These are phyloP conservation scores for Globisporangium takayamanum DNA, from an alignment of 352 stramenopile species.

Conservation along the genomic window DNA sequence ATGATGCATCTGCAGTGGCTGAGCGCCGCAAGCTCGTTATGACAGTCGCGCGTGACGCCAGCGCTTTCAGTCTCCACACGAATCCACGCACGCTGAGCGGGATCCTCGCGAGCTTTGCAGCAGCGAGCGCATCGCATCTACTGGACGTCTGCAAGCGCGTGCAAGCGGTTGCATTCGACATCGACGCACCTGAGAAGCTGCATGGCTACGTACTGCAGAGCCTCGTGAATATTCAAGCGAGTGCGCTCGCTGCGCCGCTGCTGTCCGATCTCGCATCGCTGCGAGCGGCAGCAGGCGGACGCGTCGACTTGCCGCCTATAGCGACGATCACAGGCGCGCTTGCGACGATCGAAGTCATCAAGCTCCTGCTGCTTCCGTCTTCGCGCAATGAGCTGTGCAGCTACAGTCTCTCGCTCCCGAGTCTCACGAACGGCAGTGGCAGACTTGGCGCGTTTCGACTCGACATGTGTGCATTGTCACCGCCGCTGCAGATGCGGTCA, in stretches of 20 bases:
- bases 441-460: slow-evolving; percentile 7
- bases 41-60: background rate
- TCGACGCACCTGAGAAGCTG: slow-evolving; percentile 5
- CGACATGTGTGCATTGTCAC: background rate
- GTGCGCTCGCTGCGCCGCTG: background rate
- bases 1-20: background rate
- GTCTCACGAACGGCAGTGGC: slow-evolving; percentile 6
- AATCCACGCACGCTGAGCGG: slow-evolving; percentile 10
- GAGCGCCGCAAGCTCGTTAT: slow-evolving; percentile 4
- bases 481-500: slow-evolving; percentile 16
- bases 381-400: slow-evolving; percentile 2
- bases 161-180: slow-evolving; percentile 9
- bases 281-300: slow-evolving; percentile 10
- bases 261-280: slow-evolving; percentile 17
- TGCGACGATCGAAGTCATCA: slow-evolving; percentile 23
- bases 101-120: slow-evolving; percentile 16
- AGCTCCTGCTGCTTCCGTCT: slow-evolving; percentile 1
- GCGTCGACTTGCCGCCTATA: slow-evolving; percentile 12
- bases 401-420: slow-evolving; percentile 9
- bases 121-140: slow-evolving; percentile 5
- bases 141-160: slow-evolving; percentile 9
- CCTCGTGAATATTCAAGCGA: slow-evolving; percentile 21
- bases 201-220: slow-evolving; percentile 30
- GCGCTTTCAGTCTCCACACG: slow-evolving; percentile 18
- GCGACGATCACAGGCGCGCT: slow-evolving; percentile 25